Base-by-base conservation (phyloP, 768 basidiomycete species). In the Cystoderma amianthinum region DNA sequence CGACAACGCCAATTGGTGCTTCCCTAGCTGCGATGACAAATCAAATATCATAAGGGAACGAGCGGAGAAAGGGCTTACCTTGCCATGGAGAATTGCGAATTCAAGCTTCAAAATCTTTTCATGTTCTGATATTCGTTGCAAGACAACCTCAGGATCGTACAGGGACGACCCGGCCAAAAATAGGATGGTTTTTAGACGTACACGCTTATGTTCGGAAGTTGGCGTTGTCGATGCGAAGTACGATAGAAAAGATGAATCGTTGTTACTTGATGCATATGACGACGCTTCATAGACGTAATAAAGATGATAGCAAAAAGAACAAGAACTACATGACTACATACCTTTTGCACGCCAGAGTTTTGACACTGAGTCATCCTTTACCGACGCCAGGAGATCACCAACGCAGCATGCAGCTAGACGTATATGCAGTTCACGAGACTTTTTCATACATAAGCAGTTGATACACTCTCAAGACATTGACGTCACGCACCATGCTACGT, bases 141-240 rank as follows among this genome's bases (percentile, higher is more conserved):
- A 66, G 2, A 85, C 61, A 0, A 46, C 37, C 2, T 63, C 57
- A 1, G 76, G 64, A 53, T 91, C 81, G 51, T 87, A 91, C 3
- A 78, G 59, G 2, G 69, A 65, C 1, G 87, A 90, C 4, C 82
- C 82, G 49, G 93, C 85, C 0, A 97, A 69, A 52, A 92, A 82
- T 2, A 95, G 64, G n/a, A 83, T 64, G 0, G 78, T 68, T 56
- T 86, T 89, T 48, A 95, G 69, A 18, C 91, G 77, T 2, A 67
- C 64, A 15, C 76, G 74, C 58, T 92, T 92, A 43, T 79, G 72
- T 12, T 74, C 71, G 0, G 88, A 86, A 42, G 87, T 77, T 1
- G 89, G 89, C 3, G 89, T 87, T 17, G 85, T 85, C n/a, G 84
- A 80, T 2, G 82, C 71, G 47, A 94, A 83, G 60, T 91, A 90